Conservation (phyloP, 1,284 basidiomycete genomes). For the Vanrija sp. region DNA sequence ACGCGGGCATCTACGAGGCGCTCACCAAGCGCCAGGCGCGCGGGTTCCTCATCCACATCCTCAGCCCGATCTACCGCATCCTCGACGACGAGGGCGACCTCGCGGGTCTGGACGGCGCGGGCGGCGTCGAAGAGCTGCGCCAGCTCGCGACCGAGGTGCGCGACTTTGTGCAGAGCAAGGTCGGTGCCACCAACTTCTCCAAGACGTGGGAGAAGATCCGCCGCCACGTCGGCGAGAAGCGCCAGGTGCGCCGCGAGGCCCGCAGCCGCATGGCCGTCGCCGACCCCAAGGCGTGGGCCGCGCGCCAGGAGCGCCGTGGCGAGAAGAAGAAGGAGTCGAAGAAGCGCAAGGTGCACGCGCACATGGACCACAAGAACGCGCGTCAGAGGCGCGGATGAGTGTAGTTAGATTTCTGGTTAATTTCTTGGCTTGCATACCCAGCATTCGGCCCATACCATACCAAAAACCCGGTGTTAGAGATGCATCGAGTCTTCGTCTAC, state of each 20-base stretch:
- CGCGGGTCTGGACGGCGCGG: conserved; percentile 59
- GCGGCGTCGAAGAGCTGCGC: conserved; percentile 66
- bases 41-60: conserved; percentile 73
- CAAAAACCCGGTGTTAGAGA: too few species aligned
- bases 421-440: not conserved
- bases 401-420: not conserved
- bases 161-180: conserved; percentile 78
- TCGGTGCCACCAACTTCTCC: conserved; percentile 79
- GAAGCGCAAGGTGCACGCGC: conserved; percentile 62
- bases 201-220: conserved; percentile 73
- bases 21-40: conserved; percentile 61
- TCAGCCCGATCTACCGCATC: conserved; percentile 82
- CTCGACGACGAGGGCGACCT: conserved; percentile 67
- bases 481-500: too few species aligned
- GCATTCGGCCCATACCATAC: conserved; percentile 5
- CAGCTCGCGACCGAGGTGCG: conserved; percentile 78
- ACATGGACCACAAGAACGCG: conserved; percentile 19
- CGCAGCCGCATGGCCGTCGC: conserved; percentile 23
- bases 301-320: conserved; percentile 70
- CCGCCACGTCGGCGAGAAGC: conserved; percentile 63
- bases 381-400: not conserved
- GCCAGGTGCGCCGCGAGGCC: conserved; percentile 65
- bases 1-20: conserved; percentile 79
- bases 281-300: conserved; percentile 52
- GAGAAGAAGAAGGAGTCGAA: conserved; percentile 75